A percentile compares a stretch with the other conserved stretches of the same genome.
These are phyloP conservation scores for Debaryomyces sp. DNA, from an alignment of 1,139 yeast species.

Conservation along the genomic window DNA sequence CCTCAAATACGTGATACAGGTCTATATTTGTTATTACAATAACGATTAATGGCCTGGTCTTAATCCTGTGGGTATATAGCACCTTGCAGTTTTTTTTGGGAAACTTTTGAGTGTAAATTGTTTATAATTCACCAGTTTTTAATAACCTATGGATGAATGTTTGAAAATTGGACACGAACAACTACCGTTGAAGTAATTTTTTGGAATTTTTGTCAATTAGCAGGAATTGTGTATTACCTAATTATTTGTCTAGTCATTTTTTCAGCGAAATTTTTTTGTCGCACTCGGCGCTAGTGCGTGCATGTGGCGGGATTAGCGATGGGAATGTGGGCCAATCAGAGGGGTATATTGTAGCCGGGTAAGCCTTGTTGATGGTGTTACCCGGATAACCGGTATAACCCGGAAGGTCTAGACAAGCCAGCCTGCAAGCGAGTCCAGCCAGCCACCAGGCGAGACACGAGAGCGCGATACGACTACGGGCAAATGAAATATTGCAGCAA, in stretches of 20 bases:
- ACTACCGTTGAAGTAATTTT: neutral
- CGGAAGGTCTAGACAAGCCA: neutral
- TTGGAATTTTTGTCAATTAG: neutral
- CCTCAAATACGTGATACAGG: neutral
- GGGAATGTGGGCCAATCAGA: conserved; percentile 2
- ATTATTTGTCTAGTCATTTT: conserved; percentile 4
- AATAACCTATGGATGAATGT: neutral
- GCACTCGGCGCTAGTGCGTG: neutral
- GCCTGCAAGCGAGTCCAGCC: neutral
- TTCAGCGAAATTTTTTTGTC: neutral
- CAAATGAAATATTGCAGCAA: neutral
- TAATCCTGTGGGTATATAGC: neutral
- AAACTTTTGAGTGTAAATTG: neutral
- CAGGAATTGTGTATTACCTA: conserved; percentile 6
- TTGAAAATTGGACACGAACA: neutral
- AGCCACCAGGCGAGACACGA: neutral
- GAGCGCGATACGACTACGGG: neutral
- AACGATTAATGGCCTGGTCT: neutral
- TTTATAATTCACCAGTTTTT: neutral
- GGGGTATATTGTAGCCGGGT: neutral
- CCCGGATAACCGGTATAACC: neutral
- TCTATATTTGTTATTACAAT: neutral
- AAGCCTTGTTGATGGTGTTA: neutral
- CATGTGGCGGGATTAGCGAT: neutral
- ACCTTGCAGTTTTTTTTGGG: neutral